Percentiles rank a stretch among this genome's conserved stretches.
phyloP scores from a whole-genome alignment of 2,329 filamentous ascomycete species.

The Verticillium isaacii region DNA sequence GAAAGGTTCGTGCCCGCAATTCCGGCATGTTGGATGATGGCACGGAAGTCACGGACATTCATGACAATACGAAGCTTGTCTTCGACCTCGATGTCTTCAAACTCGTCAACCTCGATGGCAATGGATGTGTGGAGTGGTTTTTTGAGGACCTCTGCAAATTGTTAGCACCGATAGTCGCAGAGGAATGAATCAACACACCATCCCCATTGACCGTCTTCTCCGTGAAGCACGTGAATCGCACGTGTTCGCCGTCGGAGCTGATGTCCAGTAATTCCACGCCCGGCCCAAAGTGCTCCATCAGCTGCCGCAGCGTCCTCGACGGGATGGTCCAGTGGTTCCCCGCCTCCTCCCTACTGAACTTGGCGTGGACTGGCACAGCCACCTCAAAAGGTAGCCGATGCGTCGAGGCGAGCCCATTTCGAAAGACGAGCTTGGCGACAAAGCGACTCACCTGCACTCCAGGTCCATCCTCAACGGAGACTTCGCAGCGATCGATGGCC shows the following conservation, averaged over 20 bases:
- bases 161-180: conserved; percentile 8
- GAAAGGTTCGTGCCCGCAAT: conserved; percentile 61
- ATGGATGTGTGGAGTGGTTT: conserved; percentile 79
- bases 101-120: conserved; percentile 70
- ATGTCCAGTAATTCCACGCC: conserved; percentile 79
- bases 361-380: conserved; percentile 68
- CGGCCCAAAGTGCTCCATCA: conserved; percentile 76
- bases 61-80: conserved; percentile 75
- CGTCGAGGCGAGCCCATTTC: conserved; percentile 72
- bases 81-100: conserved; percentile 69
- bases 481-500: conserved; percentile 69
- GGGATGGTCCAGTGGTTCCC: conserved; percentile 69
- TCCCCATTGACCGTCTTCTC: conserved; percentile 68
- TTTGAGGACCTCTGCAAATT: conserved; percentile 61
- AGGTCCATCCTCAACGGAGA: conserved; percentile 66
- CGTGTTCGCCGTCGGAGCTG: conserved; percentile 66
- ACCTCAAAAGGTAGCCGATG: conserved; percentile 73
- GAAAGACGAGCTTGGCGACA: conserved; percentile 67
- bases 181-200: conserved; percentile 21
- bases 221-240: conserved; percentile 77
- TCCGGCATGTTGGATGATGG: conserved; percentile 71
- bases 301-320: conserved; percentile 64
- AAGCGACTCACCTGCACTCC: conserved; percentile 65
- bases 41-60: conserved; percentile 77
- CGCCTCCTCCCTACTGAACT: conserved; percentile 64